phyloP scores from a whole-genome alignment of 2,329 filamentous ascomycete species.

The Colletotrichum cordylinicola region DNA sequence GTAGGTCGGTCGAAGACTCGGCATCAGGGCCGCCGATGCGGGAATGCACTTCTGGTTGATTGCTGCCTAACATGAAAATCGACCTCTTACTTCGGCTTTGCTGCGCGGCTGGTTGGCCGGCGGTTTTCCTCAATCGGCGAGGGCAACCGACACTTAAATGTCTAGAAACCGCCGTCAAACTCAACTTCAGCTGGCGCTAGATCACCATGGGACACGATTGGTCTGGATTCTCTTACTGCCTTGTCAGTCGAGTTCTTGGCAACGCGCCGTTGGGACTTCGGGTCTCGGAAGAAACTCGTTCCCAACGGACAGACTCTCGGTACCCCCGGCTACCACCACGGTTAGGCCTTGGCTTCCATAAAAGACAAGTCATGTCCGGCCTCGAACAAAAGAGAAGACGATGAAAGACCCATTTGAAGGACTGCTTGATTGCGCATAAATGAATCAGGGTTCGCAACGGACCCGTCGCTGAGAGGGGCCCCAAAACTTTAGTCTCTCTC shows the following conservation, averaged over 20 bases:
- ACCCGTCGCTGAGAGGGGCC: background rate
- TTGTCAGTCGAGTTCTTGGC: background rate
- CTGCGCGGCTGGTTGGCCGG: background rate
- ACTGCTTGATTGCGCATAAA: background rate
- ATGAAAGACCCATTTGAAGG: background rate
- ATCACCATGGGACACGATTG: background rate
- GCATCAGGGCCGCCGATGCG: background rate
- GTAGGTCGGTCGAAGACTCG: background rate
- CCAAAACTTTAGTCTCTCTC: background rate
- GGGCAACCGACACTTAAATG: background rate
- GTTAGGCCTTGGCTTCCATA: background rate
- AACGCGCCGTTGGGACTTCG: background rate
- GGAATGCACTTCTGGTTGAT: background rate
- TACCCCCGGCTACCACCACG: background rate
- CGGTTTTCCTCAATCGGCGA: background rate
- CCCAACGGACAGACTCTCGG: background rate
- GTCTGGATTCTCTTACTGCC: background rate
- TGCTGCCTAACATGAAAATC: background rate
- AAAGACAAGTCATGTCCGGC: background rate
- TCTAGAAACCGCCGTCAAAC: background rate
- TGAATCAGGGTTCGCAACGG: slow-evolving; percentile 7
- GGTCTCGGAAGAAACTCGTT: background rate
- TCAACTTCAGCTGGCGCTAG: background rate
- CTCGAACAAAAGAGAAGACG: background rate
- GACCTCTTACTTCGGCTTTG: background rate